phyloP scores from a whole-genome alignment of 169 alveolate species.

The Plasmodium knowlesi region DNA sequence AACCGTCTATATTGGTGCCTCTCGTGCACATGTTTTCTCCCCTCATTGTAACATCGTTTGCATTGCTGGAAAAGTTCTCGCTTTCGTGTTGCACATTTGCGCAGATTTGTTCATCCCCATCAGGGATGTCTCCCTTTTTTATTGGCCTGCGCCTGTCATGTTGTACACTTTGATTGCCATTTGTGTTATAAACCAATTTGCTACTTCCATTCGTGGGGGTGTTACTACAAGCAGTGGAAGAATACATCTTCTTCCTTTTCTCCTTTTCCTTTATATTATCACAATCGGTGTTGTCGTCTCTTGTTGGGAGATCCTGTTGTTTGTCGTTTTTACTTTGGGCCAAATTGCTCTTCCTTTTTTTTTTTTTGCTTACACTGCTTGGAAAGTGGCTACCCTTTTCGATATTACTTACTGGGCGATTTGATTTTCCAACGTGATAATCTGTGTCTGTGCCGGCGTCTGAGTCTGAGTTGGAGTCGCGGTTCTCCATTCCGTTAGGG shows the following conservation, averaged over 20 bases:
- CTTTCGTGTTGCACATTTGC: not conserved
- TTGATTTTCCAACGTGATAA: not conserved
- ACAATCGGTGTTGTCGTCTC: not conserved
- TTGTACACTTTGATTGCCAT: not conserved
- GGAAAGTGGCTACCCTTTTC: not conserved
- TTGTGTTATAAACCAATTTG: not conserved
- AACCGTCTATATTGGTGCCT: not conserved
- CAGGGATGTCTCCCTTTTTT: not conserved
- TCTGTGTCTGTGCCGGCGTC: not conserved
- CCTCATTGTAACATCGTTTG: not conserved
- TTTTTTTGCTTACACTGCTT: not conserved
- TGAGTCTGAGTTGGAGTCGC: not conserved
- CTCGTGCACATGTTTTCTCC: not conserved
- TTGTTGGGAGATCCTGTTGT: not conserved
- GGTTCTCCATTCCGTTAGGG: not conserved
- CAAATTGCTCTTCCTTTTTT: not conserved
- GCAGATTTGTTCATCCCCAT: not conserved
- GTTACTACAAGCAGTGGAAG: not conserved
- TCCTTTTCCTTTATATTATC: not conserved
- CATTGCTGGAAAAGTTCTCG: not conserved
- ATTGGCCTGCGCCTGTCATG: not conserved
- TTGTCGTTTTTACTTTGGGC: not conserved
- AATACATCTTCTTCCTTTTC: not conserved
- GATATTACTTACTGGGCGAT: not conserved
- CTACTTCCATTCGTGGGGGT: not conserved